Evolutionary conservation across 78 protist genomes (phyloP), one percentile per base, ranked within the genome.

Genomic region (Neovahlkampfia damariscottae): DNA sequence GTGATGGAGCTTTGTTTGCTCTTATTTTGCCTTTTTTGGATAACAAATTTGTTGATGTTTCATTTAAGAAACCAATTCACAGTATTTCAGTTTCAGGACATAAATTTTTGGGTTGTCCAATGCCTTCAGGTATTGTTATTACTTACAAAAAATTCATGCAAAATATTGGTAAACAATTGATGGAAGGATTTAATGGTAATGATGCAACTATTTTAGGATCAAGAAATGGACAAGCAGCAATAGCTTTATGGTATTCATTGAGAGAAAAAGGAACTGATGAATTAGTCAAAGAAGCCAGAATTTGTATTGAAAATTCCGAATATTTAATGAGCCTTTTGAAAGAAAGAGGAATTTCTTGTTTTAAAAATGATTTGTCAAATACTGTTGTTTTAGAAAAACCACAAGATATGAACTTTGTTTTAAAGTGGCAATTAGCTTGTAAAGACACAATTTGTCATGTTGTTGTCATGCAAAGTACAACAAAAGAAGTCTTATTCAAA

Each of bases 121-220:
- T 69, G 72, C 72, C 72, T 9, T 69, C 70, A 9, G 72, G 72
- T 9, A 40, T 69, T 10, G 72, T 69, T n/a, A 69, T 69, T 40
- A 9, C 67, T 69, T 9, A 40, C 10, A 69, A 69, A 40, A 10
- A 9, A 40, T 38, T 38, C 72, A 29, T 69, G 35, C 70, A 69
- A 40, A 69, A 69, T 28, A n/a, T 69, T n/a, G n/a, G n/a, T n/a
- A n/a, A n/a, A 28, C 70, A 29, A 10, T n/a, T 9, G 10, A 40
- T 29, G 10, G 72, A 10, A 69, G 9, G 10, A 9, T 40, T 10
- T 40, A 69, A 10, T 10, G 35, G 37, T 9, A 40, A 38, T 10
- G 70, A 67, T 40, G 10, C 37, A 9, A 69, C 72, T 10, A 29
- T 69, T 40, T 38, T 29, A 40, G 67, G 72, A 10, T 29, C 37